Base-by-base conservation (phyloP, 2,329 filamentous ascomycete genomes). In the Aspergillus ibericus region DNA sequence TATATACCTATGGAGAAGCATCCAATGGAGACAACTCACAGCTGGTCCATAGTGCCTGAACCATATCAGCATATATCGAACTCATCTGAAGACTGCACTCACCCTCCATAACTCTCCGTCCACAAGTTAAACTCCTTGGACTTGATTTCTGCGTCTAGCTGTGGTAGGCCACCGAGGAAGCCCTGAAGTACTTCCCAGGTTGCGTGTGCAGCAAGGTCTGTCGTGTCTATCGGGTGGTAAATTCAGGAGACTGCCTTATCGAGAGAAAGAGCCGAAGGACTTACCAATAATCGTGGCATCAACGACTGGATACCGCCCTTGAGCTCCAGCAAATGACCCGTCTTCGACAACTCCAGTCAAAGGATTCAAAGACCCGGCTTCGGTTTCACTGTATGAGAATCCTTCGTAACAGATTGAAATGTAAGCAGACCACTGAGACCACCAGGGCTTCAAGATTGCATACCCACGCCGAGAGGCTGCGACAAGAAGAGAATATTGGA, bases 401-500 rank as follows among this genome's bases (percentile, higher is more conserved):
- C 72, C 72, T 74, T 36, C 20, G 12, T 13, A 10, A 10, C 20
- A 58, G 32, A 29, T 22, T 16, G 38, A 15, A 36, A 8, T 2
- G n/a, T 25, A 27, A 27, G 9, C 18, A 29, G 2, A 32, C 1
- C 9, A 16, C 13, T 9, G 15, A 13, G 32, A 46, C 13, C 22
- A 8, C 44, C 29, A 25, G 7, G 10, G 12, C 10, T 4, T 12
- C 15, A 27, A 38, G 10, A 27, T 18, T 9, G 18, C 66, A 47
- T 71, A 75, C 84, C 84, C 27, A 82, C 80, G 34, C 83, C 83
- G n/a, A 84, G 75, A 9, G 85, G 85, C 70, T 88, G 84, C 55
- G 83, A 84, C 53, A 88, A 75, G 72, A 86, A 88, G 9, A 88
- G 74, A 71, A 88, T 75, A 67, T 86, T 87, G 35, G 80, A 83